phyloP scores from a whole-genome alignment of 2,329 filamentous ascomycete genomes.

The Achaetomium macrosporum region DNA sequence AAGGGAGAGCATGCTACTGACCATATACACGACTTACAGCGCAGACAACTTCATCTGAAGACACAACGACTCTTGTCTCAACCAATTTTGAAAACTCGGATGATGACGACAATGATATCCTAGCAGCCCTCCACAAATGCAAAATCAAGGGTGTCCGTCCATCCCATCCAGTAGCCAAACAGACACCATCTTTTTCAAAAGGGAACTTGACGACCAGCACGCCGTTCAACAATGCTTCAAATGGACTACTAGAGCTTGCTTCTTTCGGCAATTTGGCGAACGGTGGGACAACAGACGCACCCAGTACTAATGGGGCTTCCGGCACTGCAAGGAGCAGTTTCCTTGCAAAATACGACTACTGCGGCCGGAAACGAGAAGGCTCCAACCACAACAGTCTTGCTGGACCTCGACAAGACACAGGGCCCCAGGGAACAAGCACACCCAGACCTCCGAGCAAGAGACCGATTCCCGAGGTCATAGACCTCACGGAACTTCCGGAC shows the following conservation, averaged over 20 bases:
- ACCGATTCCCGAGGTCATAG: background rate
- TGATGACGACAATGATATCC: background rate
- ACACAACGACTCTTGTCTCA: background rate
- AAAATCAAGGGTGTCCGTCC: background rate
- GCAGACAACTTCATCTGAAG: background rate
- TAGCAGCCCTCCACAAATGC: constrained; percentile 1
- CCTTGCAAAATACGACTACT: background rate
- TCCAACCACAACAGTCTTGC: too few relatives aligned
- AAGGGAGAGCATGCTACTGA: background rate
- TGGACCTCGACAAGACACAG: too few relatives aligned
- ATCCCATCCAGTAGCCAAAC: background rate
- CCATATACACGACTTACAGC: background rate
- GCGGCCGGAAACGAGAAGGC: background rate
- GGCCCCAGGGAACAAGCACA: background rate
- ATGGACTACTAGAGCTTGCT: background rate
- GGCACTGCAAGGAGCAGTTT: background rate
- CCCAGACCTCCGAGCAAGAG: background rate
- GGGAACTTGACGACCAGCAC: background rate
- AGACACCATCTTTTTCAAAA: background rate
- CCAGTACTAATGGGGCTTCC: too few relatives aligned
- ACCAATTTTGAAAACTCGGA: background rate
- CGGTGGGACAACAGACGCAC: background rate
- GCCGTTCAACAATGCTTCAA: background rate
- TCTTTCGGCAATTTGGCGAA: background rate
- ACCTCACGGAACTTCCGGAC: background rate